phyloP scores from a whole-genome alignment of 208 protist genomes.

The Leishmania guyanensis region DNA sequence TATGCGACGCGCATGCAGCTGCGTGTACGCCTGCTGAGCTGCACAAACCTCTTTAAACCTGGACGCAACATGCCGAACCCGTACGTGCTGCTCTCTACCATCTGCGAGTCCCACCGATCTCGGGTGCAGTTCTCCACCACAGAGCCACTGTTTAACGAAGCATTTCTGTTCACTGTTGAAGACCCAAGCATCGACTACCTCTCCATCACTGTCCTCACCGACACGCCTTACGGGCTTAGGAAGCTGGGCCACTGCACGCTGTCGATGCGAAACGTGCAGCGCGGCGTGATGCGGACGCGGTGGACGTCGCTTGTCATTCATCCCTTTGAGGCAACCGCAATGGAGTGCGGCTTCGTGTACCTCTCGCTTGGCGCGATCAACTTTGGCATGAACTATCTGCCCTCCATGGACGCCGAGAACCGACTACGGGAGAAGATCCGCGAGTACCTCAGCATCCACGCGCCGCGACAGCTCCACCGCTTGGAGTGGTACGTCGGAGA shows the following conservation, averaged over 20 bases:
- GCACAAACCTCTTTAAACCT: constrained; percentile 52
- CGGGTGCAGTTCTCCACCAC: constrained; percentile 54
- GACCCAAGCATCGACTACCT: constrained; percentile 62
- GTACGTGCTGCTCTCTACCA: constrained; percentile 80
- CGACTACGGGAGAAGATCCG: constrained; percentile 67
- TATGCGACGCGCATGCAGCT: constrained; percentile 28
- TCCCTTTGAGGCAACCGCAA: constrained; percentile 38
- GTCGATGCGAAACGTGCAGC: constrained; percentile 77
- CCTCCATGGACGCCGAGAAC: constrained; percentile 74
- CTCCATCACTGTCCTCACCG: constrained; percentile 72
- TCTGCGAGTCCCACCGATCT: constrained; percentile 59
- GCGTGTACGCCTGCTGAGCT: constrained; percentile 68
- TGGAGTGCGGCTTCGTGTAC: constrained; percentile 64
- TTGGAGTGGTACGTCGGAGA: constrained; percentile 84
- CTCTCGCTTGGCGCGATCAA: constrained; percentile 64
- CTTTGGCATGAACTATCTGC: constrained; percentile 76
- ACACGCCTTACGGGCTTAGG: constrained; percentile 78
- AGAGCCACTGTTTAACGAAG: constrained; percentile 71
- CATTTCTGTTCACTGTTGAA: constrained; percentile 60
- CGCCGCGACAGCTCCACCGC: constrained; percentile 64
- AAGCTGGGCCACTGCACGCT: constrained; percentile 78
- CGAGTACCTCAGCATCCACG: constrained; percentile 42
- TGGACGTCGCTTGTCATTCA: constrained; percentile 64
- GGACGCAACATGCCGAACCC: constrained; percentile 49
- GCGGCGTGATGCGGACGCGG: constrained; percentile 56